Evolutionary conservation across 805 yeast genomes (phyloP), one percentile per base, ranked within the genome.

Genomic region (Ogataea polymorpha): DNA sequence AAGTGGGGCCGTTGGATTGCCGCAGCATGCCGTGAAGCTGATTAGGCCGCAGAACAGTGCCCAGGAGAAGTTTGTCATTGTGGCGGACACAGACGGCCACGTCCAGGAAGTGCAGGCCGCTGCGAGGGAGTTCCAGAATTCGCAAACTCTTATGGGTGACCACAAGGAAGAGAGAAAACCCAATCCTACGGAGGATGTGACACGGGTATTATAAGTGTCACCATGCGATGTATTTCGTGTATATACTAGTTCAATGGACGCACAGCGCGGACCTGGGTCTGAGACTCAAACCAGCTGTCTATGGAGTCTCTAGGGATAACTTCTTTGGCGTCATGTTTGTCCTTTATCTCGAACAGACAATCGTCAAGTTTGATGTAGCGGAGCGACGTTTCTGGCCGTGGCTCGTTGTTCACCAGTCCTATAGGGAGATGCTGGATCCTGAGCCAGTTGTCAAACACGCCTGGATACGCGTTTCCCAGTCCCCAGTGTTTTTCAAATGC

Each of bases 401-500:
- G 46, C 8, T 25, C 25, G 17, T 46, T 46, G 20, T 45, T 43
- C 23, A 62, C 49, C 40, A 74, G 68, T 5, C 65, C 59, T 29
- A 61, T 45, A 1, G 81, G 83, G 6, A 75, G 70, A 48, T 74
- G 79, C 48, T 74, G 78, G 2, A 77, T 76, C 41, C 75, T 66
- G 45, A 67, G 66, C 82, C 82, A 77, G 44, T 72, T 74, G 53
- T 78, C 83, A 52, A 68, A 70, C 3, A 78, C 63, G 4, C 76
- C 74, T 9, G 78, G 78, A 51, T 76, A 76, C 2, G 66, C 62
- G 58, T 70, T 74, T 11, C 76, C 80, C 16, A 75, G 57, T 0
- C 81, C 82, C 65, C 75, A 72, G 15, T 80, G 82, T 2, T 72
- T 64, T 2, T 77, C 78, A 1, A 79, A 75, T 0, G 81, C 71